Base-by-base conservation (phyloP, 2,329 filamentous ascomycete species). In the Scytalidium lignicola region DNA sequence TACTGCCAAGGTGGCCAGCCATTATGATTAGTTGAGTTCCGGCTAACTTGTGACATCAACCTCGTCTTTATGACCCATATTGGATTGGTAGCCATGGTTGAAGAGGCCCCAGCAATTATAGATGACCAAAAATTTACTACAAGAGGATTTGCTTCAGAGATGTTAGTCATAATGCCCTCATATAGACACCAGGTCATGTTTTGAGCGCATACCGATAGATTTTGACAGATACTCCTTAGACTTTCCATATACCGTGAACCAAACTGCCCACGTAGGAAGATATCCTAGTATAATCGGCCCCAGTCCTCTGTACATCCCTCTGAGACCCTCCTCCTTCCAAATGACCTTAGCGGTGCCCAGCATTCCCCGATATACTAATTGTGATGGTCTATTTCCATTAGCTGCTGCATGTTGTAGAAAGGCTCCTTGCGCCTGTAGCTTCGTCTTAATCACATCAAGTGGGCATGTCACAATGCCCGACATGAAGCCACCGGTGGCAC, bases 41-140 rank as follows among this genome's bases (percentile, higher is more conserved):
- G 67, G 56, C 80, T 83, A 19, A 83, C 86, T 72, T 97, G 93
- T 32, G 93, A 96, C 93, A 97, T 97, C 59, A 99, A 80, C 58
- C 93, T 80, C 44, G 93, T 99, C 71, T 99, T 99, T 73, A 99
- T 96, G 32, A 99, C 93, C 93, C 93, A 99, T 53, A 99, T 99
- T 1, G 93, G 93, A 67, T 97, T 99, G 20, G 93, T 99, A 54
- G 86, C 87, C 55, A 97, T 78, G 3, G 93, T 99, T 58, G 91
- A 96, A 71, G 88, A 96, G 53, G 84, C 90, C 47, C 93, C 93
- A 20, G 92, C 93, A 49, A 90, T 80, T 52, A 99, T 82, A 9
- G 93, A 96, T 19, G 93, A 93, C 74, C 88, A 91, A 57, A 93
- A 86, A 64, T 89, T 90, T 61, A 92, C 80, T 41, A 90, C 66